Conservation (phyloP, 805 yeast species). For the Cyberlindnera japonica region DNA sequence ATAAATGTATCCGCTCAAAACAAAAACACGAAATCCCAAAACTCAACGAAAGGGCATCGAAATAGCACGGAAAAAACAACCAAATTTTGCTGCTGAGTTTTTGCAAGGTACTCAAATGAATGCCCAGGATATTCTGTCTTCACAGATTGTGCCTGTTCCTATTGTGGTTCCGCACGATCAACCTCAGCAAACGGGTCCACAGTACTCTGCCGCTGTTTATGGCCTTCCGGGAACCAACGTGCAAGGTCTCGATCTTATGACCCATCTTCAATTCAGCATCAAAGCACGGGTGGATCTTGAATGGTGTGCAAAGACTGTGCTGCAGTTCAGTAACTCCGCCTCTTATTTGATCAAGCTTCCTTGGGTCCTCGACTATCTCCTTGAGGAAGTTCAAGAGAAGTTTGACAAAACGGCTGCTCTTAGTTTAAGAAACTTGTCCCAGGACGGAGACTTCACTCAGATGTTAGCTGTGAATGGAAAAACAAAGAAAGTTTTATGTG, state of each 20-base stretch:
- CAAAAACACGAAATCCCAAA: neutral
- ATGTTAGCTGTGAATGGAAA: conserved; percentile 54
- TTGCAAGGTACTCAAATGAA: neutral
- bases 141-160: conserved; percentile 10
- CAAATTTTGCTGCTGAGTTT: neutral
- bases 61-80: too few species aligned
- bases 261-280: conserved; percentile 24
- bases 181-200: conserved; percentile 6
- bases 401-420: conserved; percentile 33
- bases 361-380: conserved; percentile 26
- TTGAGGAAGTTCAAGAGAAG: conserved; percentile 15
- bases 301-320: conserved; percentile 26
- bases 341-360: conserved; percentile 19
- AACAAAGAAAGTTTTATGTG: conserved; percentile 44
- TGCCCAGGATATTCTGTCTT: conserved; percentile 3
- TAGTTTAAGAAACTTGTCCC: conserved; percentile 75
- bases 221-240: conserved; percentile 21
- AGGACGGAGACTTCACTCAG: conserved; percentile 80
- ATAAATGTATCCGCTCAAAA: neutral
- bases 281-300: conserved; percentile 23
- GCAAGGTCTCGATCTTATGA: conserved; percentile 24
- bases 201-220: conserved; percentile 11
- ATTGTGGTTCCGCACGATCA: conserved; percentile 8
- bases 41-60: neutral
- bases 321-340: conserved; percentile 23